Percentiles rank a stretch among this genome's conserved stretches.
Evolutionary conservation across 805 yeast genomes (phyloP).

Genomic region (Ascoidea rubescens): DNA sequence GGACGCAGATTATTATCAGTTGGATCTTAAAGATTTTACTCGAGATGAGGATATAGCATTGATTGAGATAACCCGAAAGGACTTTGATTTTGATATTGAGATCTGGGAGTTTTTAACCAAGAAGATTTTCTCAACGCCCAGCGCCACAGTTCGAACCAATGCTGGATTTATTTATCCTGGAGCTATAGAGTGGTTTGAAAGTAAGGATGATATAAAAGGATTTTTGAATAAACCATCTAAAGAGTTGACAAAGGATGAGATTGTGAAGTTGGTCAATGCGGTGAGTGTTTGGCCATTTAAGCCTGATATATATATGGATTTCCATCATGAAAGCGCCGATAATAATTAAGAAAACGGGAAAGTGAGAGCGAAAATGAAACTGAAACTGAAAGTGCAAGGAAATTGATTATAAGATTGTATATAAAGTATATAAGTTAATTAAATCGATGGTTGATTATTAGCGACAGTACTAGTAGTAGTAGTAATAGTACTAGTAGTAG

Average conservation of each 20-base stretch:
- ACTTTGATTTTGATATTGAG: slow-evolving; percentile 29
- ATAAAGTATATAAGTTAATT: too few relatives aligned
- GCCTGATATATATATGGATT: slow-evolving; percentile 37
- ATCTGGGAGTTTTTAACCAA: slow-evolving; percentile 57
- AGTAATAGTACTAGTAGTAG: too few relatives aligned
- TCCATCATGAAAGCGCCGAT: too few relatives aligned
- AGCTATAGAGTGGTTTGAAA: slow-evolving; percentile 38
- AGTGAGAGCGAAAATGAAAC: too few relatives aligned
- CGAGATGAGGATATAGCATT: slow-evolving; percentile 30
- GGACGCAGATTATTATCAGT: too few relatives aligned
- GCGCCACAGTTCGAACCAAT: slow-evolving; percentile 30
- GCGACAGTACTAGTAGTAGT: too few relatives aligned
- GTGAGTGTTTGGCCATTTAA: slow-evolving; percentile 80
- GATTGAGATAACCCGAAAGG: slow-evolving; percentile 39
- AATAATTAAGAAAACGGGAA: too few relatives aligned
- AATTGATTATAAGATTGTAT: too few relatives aligned
- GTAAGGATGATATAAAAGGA: slow-evolving; percentile 19
- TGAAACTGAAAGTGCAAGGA: too few relatives aligned
- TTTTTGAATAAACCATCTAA: slow-evolving; percentile 30
- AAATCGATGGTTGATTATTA: too few relatives aligned
- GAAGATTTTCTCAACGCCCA: slow-evolving; percentile 35
- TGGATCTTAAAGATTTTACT: slow-evolving; percentile 16
- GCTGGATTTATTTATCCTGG: slow-evolving; percentile 67
- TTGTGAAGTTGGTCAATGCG: slow-evolving; percentile 30
- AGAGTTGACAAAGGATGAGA: slow-evolving; percentile 42